Conservation (phyloP, 352 stramenopile species). For the Pythium phragmitis region DNA sequence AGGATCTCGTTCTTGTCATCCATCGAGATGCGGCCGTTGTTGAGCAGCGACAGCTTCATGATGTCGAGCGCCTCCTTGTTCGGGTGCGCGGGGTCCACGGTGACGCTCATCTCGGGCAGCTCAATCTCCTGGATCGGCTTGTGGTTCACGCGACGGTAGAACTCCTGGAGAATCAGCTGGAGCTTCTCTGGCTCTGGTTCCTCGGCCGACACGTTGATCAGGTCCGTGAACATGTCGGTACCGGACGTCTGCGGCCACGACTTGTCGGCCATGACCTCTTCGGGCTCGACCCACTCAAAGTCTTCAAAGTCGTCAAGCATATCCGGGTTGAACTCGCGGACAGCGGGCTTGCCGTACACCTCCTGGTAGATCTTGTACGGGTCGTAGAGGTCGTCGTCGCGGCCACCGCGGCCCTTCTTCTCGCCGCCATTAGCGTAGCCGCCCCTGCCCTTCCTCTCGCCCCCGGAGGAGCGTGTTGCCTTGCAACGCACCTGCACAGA, state of each 20-base stretch:
- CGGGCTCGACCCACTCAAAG: conserved; percentile 71
- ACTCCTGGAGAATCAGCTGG: conserved; percentile 64
- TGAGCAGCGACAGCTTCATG: conserved; percentile 89
- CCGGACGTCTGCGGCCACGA: conserved; percentile 80
- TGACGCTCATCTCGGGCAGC: conserved; percentile 71
- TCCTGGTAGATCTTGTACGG: conserved; percentile 85
- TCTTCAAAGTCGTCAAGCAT: conserved; percentile 50
- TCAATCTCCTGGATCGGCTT: conserved; percentile 68
- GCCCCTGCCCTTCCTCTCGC: too few relatives aligned
- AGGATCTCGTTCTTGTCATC: conserved; percentile 90
- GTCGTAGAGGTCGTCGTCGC: conserved; percentile 61
- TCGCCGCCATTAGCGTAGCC: not conserved
- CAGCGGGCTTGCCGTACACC: conserved; percentile 59
- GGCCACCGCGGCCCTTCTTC: conserved; percentile 16
- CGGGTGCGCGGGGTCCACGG: conserved; percentile 60
- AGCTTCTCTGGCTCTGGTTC: conserved; percentile 58
- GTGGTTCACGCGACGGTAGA: conserved; percentile 77
- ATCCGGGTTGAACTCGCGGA: conserved; percentile 81
- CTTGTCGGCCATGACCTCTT: conserved; percentile 88
- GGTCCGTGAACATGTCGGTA: conserved; percentile 76
- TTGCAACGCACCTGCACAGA: conserved; percentile 18
- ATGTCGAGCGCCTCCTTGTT: conserved; percentile 83
- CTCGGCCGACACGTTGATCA: conserved; percentile 75
- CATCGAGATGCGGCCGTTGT: conserved; percentile 87
- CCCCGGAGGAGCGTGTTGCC: conserved; percentile 7